These are phyloP conservation scores for Ploettnerulaceae sp. DNA, from an alignment of 2,329 filamentous ascomycete genomes.

Conservation along the genomic window DNA sequence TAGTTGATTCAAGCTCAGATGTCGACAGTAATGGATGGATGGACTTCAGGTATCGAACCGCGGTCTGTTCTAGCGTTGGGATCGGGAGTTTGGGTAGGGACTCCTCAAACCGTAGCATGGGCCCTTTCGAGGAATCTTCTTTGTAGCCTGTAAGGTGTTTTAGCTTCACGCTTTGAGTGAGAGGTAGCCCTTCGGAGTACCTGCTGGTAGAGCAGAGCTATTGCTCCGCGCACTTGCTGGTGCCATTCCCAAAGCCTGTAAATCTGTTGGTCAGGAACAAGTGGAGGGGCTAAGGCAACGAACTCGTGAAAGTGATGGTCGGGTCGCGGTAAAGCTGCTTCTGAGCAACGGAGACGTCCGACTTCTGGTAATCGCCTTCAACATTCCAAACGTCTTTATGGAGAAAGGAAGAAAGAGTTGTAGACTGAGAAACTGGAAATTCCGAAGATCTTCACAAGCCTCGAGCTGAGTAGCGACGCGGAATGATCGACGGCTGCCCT, in stretches of 20 bases:
- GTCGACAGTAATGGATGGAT: conserved; percentile 68
- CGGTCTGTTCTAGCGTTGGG: conserved; percentile 76
- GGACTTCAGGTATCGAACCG: conserved; percentile 73
- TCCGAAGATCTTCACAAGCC: conserved; percentile 12
- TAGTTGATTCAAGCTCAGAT: conserved; percentile 65
- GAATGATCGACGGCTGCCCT: conserved; percentile 5
- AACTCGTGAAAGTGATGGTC: conserved; percentile 28
- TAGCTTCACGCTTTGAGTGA: conserved; percentile 11
- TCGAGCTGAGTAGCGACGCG: conserved; percentile 1
- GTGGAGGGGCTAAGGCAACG: neutral
- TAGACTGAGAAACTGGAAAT: conserved; percentile 1
- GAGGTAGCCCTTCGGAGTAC: conserved; percentile 33
- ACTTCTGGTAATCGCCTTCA: conserved; percentile 33
- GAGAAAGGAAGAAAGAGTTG: conserved; percentile 10
- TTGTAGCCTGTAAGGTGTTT: conserved; percentile 56
- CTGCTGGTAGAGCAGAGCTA: conserved; percentile 49
- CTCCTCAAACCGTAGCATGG: conserved; percentile 80
- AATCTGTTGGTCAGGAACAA: conserved; percentile 17
- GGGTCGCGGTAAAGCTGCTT: conserved; percentile 28
- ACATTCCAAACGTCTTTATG: conserved; percentile 30
- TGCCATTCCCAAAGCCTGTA: conserved; percentile 42
- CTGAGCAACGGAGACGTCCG: conserved; percentile 32
- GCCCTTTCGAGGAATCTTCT: conserved; percentile 73
- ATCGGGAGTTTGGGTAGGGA: conserved; percentile 78
- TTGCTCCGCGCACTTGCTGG: conserved; percentile 48